phyloP scores from a whole-genome alignment of 2,329 filamentous ascomycete species.

The Diaporthe citri region DNA sequence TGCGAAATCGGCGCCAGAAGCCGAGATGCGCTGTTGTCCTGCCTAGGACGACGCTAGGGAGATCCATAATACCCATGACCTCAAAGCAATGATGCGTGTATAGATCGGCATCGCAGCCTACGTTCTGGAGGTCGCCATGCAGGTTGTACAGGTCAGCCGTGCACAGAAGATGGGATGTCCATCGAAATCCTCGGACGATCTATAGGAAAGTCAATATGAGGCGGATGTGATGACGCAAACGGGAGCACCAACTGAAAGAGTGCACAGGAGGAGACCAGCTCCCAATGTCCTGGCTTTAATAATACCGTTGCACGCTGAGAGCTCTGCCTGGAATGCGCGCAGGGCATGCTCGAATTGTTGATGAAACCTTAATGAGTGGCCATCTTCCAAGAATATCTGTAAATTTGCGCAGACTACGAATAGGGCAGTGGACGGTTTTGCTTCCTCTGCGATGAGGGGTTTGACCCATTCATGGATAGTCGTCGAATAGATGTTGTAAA shows the following conservation, averaged over 20 bases:
- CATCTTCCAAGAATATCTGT: constrained; percentile 5
- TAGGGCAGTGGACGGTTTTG: constrained; percentile 6
- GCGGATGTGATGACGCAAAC: not conserved
- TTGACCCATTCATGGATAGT: constrained; percentile 12
- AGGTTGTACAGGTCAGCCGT: constrained; percentile 17
- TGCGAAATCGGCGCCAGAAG: constrained; percentile 18
- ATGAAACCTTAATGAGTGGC: constrained; percentile 15
- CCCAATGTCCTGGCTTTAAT: constrained; percentile 15
- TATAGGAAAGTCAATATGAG: not conserved
- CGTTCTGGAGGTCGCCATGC: constrained; percentile 12
- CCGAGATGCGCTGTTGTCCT: constrained; percentile 8
- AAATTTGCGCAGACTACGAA: constrained; percentile 22
- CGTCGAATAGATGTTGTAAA: constrained; percentile 18
- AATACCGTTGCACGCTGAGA: not conserved
- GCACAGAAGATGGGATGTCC: constrained; percentile 16
- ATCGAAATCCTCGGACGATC: constrained; percentile 4
- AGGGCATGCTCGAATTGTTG: constrained; percentile 11
- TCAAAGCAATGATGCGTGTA: constrained; percentile 24
- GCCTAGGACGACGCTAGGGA: constrained; percentile 5
- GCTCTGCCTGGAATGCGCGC: not conserved
- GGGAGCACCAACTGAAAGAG: not conserved
- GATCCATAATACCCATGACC: constrained; percentile 20
- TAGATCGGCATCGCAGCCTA: constrained; percentile 7
- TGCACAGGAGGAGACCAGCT: constrained; percentile 9
- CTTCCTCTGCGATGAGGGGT: constrained; percentile 18